Evolutionary conservation across 306 rosid genomes (phyloP), one percentile per base, ranked within the genome.

Genomic region (Citrullus mucosospermus): DNA sequence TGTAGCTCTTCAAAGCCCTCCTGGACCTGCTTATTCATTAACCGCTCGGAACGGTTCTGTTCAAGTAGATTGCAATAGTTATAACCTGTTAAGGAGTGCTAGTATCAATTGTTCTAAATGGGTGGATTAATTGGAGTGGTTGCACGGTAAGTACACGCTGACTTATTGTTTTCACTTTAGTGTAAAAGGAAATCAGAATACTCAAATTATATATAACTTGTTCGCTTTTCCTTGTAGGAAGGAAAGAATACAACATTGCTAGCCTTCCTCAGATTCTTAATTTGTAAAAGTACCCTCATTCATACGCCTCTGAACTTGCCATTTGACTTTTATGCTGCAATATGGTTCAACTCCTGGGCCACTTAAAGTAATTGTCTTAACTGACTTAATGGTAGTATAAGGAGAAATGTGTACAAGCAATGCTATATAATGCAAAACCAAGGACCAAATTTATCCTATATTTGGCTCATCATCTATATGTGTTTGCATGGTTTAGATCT

Each of bases 61-160:
- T 81, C 83, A 85, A 43, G 78, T 82, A 28, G 79, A 77, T 15
- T 55, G 48, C 76, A 81, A 80, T 74, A 83, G 81, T 68, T 70
- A 56, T 38, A 79, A 78, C 81, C 80, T 86, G 41, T 48, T 75
- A 79, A 89, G 77, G 85, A 87, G 88, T 63, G 85, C 78, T 54
- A 85, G 84, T 79, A 81, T 81, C 30, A 84, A 55, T 72, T 86
- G 86, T 75, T 85, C 92, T 14, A 82, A 76, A 80, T 83, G 80
- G 11, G 87, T 86, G 7, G 86, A 20, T 61, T 82, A n/a, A 75
- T 77, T 22, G 75, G 76, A 56, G 22, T 72, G 57, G 66, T 66
- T 53, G 30, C 6, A 76, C 75, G 88, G 88, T 75, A 82, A 80
- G 81, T 56, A 8, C 71, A 34, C 71, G 13, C 71, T 65, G 22